Percentiles rank a stretch among this genome's conserved stretches.
phyloP scores from a whole-genome alignment of 2,329 filamentous ascomycete species.

The Exophiala sp. region DNA sequence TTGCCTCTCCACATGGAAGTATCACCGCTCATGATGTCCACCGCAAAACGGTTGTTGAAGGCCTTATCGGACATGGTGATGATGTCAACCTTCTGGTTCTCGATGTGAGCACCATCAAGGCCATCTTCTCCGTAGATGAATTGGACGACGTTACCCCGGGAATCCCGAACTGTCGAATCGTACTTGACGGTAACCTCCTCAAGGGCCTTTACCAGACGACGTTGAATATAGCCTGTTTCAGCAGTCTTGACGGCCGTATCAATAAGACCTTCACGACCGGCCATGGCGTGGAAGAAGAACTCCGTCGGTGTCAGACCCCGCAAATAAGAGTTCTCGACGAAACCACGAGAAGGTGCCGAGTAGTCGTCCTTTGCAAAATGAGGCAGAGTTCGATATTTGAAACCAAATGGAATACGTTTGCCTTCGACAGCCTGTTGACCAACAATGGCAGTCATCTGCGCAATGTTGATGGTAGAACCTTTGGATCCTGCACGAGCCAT shows the following conservation, averaged over 20 bases:
- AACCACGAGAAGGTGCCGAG: slow-evolving; percentile 91
- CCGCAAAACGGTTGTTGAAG: slow-evolving; percentile 74
- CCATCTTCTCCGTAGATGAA: slow-evolving; percentile 98
- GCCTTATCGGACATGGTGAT: slow-evolving; percentile 71
- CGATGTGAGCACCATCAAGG: slow-evolving; percentile 85
- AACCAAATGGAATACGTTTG: slow-evolving; percentile 97
- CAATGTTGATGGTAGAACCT: slow-evolving; percentile 98
- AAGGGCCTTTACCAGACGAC: slow-evolving; percentile 93
- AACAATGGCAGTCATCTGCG: slow-evolving; percentile 97
- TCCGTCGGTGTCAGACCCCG: slow-evolving; percentile 91
- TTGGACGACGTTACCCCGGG: slow-evolving; percentile 89
- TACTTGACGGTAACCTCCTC: slow-evolving; percentile 98
- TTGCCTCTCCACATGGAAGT: slow-evolving; percentile 60
- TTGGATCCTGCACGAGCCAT: slow-evolving; percentile 98
- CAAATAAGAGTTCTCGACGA: slow-evolving; percentile 97
- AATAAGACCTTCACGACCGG: slow-evolving; percentile 98
- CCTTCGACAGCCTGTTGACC: slow-evolving; percentile 98
- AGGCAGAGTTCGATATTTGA: slow-evolving; percentile 94
- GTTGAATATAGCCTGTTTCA: slow-evolving; percentile 98
- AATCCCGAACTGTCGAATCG: slow-evolving; percentile 95
- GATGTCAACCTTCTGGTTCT: slow-evolving; percentile 84
- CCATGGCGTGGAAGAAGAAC: slow-evolving; percentile 99
- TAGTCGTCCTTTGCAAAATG: slow-evolving; percentile 99
- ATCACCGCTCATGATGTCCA: slow-evolving; percentile 74
- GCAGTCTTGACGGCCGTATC: slow-evolving; percentile 99